Base-by-base conservation (phyloP, 2,329 filamentous ascomycete genomes). In the Fusarium sp. region DNA sequence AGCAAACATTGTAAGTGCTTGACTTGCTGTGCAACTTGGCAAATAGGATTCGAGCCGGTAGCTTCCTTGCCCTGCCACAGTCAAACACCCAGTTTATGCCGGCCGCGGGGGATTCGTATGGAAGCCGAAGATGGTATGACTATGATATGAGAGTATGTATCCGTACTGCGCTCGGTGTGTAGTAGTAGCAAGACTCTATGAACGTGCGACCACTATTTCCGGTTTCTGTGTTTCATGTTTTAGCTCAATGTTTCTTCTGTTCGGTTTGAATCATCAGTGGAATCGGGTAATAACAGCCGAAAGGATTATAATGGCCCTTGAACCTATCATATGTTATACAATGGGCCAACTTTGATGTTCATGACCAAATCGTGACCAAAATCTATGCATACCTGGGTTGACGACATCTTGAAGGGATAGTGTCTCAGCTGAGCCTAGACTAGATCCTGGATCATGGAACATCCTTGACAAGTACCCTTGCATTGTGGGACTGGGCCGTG, bases 141-240 rank as follows among this genome's bases (percentile, higher is more conserved):
- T 54, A 47, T 26, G 41, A 46, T n/a, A 41, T 39, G 37, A 33
- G 35, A 29, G 57, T 44, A 59, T 50, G 33, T 39, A 72, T 38
- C n/a, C n/a, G 26, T 35, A 35, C 31, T 35, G 63, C 48, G 57
- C 42, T 41, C 35, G 41, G 29, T 43, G 59, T 31, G 39, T 20
- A 26, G 54, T 28, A 47, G 29, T 12, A 42, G 16, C 21, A 46
- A 39, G 31, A 46, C 39, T 48, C 35, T 43, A 46, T 21, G 55
- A 55, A 58, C n/a, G 39, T 63, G 57, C 47, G 61, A 67, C 61
- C 31, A 29, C 46, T 47, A 54, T 59, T 70, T 59, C 44, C 52
- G n/a, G 20, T 48, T 59, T 55, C 38, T 33, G 42, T 56, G 66
- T 68, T 69, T 69, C 57, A 62, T 41, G 56, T 69, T 67, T 43